phyloP scores from a whole-genome alignment of 805 yeast genomes.

The Yarrowia sp. region DNA sequence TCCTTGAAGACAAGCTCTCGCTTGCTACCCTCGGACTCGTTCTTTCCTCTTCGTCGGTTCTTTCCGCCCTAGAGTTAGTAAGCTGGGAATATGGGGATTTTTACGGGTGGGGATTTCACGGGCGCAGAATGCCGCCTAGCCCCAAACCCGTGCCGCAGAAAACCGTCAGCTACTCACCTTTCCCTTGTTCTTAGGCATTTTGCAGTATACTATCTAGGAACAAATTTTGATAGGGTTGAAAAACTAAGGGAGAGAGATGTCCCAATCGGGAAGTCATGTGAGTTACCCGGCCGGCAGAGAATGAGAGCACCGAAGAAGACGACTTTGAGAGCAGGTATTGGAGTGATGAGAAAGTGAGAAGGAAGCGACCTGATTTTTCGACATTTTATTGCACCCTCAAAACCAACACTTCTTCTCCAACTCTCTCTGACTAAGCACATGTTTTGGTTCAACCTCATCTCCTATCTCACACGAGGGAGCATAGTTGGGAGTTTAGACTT shows the following conservation, averaged over 20 bases:
- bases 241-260: slow-evolving; percentile 10
- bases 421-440: not conserved
- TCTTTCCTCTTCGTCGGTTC: slow-evolving; percentile 97
- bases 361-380: too few relatives aligned
- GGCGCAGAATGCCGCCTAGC: not conserved
- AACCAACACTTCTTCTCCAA: not conserved
- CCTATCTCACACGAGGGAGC: not conserved
- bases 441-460: not conserved
- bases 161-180: slow-evolving; percentile 42
- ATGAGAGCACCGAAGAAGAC: not conserved
- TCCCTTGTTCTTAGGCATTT: slow-evolving; percentile 77
- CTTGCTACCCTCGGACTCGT: slow-evolving; percentile 83
- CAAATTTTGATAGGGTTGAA: slow-evolving; percentile 23
- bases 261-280: slow-evolving; percentile 25
- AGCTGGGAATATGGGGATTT: not conserved
- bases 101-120: not conserved
- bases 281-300: slow-evolving; percentile 19
- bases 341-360: too few relatives aligned
- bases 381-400: too few relatives aligned
- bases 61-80: slow-evolving; percentile 44
- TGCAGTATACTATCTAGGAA: slow-evolving; percentile 28
- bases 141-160: not conserved
- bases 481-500: slow-evolving; percentile 9
- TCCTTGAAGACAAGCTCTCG: slow-evolving; percentile 90
- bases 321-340: not conserved